Evolutionary conservation across 2,329 filamentous ascomycete species (phyloP), one percentile per base, ranked within the genome.

Genomic region (Xylariaceae sp.): DNA sequence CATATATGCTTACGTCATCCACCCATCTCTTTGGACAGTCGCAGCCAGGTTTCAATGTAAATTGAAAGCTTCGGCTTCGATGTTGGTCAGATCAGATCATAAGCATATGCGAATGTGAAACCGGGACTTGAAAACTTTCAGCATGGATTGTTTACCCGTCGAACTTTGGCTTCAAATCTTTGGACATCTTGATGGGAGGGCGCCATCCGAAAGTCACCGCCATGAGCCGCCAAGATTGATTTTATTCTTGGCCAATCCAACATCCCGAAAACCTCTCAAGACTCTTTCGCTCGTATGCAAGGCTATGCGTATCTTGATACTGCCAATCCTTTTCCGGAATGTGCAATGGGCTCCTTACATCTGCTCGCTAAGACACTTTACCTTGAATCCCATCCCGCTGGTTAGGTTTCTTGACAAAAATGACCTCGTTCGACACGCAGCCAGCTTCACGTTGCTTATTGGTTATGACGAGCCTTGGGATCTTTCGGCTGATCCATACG

Each of bases 161-260:
- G 85, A 88, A 67, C 68, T 87, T 41, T 66, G 85, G 18, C 64
- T 75, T 45, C 71, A 78, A 3, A 76, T 87, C 55, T 72, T 87
- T 57, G 67, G 65, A n/a, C 75, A 75, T 58, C 70, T 87, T 42
- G 74, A 78, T 56, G 59, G 59, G 0, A 62, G 71, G 2, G 72
- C 78, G 10, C 75, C 77, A 11, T 81, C 82, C 0, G 65, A 72
- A 39, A 60, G 58, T 36, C 69, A 70, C 14, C 65, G 83, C 18
- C 71, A 76, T 48, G 70, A 80, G 45, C 73, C 75, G 55, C 82
- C 77, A 22, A 70, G 51, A 59, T 59, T 65, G 64, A 51, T 54
- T 61, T 53, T 67, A 61, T 56, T 81, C n/a, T 69, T 71, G 11
- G 46, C 15, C 7, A 55, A 61, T 42, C 69, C 69, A 36, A 55